phyloP scores from a whole-genome alignment of 768 basidiomycete species.

The Jaapia argillacea region DNA sequence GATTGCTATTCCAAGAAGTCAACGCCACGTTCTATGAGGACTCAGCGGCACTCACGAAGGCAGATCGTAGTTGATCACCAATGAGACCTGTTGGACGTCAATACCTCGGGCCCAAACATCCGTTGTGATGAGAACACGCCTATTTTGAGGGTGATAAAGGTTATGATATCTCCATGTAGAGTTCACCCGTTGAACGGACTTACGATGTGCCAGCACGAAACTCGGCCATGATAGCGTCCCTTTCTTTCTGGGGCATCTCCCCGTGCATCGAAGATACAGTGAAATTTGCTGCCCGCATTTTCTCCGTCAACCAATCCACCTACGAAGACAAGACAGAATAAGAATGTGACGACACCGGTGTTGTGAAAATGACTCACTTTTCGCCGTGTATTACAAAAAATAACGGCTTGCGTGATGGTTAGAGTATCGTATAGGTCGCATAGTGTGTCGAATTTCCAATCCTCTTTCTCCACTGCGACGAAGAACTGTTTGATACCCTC shows the following conservation, averaged over 20 bases:
- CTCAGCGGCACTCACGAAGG: conserved; percentile 57
- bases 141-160: conserved; percentile 21
- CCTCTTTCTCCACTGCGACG: conserved; percentile 98
- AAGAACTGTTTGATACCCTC: conserved; percentile 97
- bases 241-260: conserved; percentile 93
- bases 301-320: conserved; percentile 98
- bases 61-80: conserved; percentile 96
- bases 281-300: conserved; percentile 98
- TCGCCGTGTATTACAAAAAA: conserved; percentile 96
- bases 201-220: conserved; percentile 90
- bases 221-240: conserved; percentile 94
- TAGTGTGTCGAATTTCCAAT: conserved; percentile 98
- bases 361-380: conserved; percentile 48
- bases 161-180: conserved; percentile 4
- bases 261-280: conserved; percentile 96
- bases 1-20: conserved; percentile 48
- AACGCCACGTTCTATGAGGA: conserved; percentile 4
- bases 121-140: conserved; percentile 90
- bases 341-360: background rate
- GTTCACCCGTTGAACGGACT: conserved; percentile 20
- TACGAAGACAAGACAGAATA: conserved; percentile 16
- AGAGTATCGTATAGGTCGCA: conserved; percentile 97
- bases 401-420: conserved; percentile 98
- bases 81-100: conserved; percentile 95
- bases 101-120: conserved; percentile 98